Base-by-base conservation (phyloP, 495 filamentous ascomycete genomes). In the Pseudoneurospora amorphoporcata region DNA sequence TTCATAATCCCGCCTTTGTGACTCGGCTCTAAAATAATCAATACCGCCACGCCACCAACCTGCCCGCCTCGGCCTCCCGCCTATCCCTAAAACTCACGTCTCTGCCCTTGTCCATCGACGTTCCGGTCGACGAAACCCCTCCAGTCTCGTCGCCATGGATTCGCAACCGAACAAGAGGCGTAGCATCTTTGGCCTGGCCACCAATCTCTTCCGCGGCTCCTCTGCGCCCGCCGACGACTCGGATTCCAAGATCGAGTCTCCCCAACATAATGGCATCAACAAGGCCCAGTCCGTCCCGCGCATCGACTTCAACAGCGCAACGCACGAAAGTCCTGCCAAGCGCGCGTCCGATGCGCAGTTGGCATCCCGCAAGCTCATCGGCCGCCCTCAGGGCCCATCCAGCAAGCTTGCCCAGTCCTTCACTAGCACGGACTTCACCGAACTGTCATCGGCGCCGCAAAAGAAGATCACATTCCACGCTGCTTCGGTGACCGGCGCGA, bases 261-360 rank as follows among this genome's bases (percentile, higher is more conserved):
- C 72, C 32, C 39, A 68, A 19, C 75, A 71, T 68, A 41, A 73
- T 32, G 69, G 70, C 2, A 71, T 73, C 23, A 61, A 42, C 45
- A 68, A 40, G 38, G 45, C 71, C 39, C 39, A 58, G 10, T 32
- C 73, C 43, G 68, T 68, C 5, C 47, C 73, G 37, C 78, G 70
- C 37, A 74, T 70, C 77, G 74, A 77, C 19, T 70, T 72, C 69
- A 74, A 45, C 75, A 75, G 41, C 75, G 75, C 79, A 74, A 74
- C 74, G 71, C 76, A 73, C 19, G 76, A 80, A 75, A 82, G 80
- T 69, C 80, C 79, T n/a, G 76, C 72, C 68, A 81, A 82, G 78
- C 80, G 80, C 76, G 80, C 80, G 10, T 80, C 78, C 68, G 76
- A 79, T 38, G 71, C 76, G 14, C 79, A 81, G 71, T 71, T 82